phyloP scores from a whole-genome alignment of 2,329 filamentous ascomycete species.

The Microsporum ferrugineum region DNA sequence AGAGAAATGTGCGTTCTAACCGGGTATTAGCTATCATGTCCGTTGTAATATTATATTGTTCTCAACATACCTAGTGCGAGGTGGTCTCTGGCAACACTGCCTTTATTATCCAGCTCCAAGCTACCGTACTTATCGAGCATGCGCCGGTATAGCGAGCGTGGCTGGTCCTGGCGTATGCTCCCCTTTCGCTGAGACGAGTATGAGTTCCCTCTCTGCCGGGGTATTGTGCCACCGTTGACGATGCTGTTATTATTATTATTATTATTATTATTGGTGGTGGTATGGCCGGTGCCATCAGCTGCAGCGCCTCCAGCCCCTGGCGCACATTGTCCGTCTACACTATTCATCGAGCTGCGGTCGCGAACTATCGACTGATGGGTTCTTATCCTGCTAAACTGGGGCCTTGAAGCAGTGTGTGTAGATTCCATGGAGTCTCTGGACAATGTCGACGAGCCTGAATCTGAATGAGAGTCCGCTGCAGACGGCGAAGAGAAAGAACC shows the following conservation, averaged over 20 bases:
- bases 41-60: slow-evolving; percentile 6
- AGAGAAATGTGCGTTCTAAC: slow-evolving; percentile 55
- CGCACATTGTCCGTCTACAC: background rate
- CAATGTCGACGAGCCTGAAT: background rate
- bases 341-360: background rate
- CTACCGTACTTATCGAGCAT: slow-evolving; percentile 46
- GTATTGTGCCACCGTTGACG: background rate
- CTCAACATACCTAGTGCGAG: slow-evolving; percentile 44
- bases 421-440: background rate
- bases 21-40: background rate
- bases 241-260: background rate
- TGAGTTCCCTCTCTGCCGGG: background rate
- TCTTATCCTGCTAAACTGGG: slow-evolving; percentile 3
- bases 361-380: background rate
- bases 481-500: background rate
- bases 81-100: slow-evolving; percentile 54
- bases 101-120: slow-evolving; percentile 55
- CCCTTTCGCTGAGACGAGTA: slow-evolving; percentile 1
- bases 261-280: background rate
- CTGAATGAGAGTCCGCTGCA: background rate
- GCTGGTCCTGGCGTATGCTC: background rate
- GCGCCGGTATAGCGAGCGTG: background rate
- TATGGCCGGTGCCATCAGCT: background rate
- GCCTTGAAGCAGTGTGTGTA: background rate
- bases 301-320: background rate